phyloP scores from a whole-genome alignment of 2,329 filamentous ascomycete genomes.

The Pseudohalonectria lignicola region DNA sequence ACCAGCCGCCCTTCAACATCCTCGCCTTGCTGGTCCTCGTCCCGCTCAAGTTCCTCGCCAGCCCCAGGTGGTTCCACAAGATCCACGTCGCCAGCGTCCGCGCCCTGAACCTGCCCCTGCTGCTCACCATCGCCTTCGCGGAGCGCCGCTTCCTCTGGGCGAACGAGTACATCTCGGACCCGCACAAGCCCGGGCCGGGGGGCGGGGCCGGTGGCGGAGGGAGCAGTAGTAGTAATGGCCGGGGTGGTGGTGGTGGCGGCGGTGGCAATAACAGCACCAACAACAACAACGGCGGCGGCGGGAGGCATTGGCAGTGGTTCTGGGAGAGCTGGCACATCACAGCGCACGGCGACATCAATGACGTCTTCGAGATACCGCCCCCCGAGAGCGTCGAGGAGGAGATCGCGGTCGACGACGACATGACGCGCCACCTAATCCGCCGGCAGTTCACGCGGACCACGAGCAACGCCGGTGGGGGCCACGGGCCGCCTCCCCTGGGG shows the following conservation, averaged over 20 bases:
- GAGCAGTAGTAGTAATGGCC: not conserved
- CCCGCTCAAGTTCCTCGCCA: slow-evolving; percentile 66
- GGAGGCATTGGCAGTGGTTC: slow-evolving; percentile 30
- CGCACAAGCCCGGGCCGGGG: slow-evolving; percentile 3
- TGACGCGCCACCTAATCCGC: slow-evolving; percentile 46
- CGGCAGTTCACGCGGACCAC: slow-evolving; percentile 38
- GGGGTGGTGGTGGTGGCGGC: slow-evolving; percentile 1
- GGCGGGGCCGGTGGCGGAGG: slow-evolving; percentile 2
- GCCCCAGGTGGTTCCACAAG: slow-evolving; percentile 83
- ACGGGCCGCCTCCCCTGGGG: not conserved
- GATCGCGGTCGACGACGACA: slow-evolving; percentile 46
- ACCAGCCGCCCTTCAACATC: slow-evolving; percentile 76
- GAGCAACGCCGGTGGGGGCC: slow-evolving; percentile 9
- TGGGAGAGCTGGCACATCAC: slow-evolving; percentile 61
- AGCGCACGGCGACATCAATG: slow-evolving; percentile 55
- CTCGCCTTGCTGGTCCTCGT: slow-evolving; percentile 63
- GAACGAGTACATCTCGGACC: slow-evolving; percentile 12
- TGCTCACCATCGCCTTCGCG: slow-evolving; percentile 58
- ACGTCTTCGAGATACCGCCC: slow-evolving; percentile 53
- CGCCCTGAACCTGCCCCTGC: slow-evolving; percentile 61
- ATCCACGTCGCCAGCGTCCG: slow-evolving; percentile 72
- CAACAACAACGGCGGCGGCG: not conserved
- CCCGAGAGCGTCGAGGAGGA: slow-evolving; percentile 48
- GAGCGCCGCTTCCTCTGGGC: slow-evolving; percentile 62
- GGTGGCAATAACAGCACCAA: slow-evolving; percentile 11